A percentile compares a stretch with the other conserved stretches of the same genome.
phyloP scores from a whole-genome alignment of 305 asterid genomes.

The Coffea humblotiana region DNA sequence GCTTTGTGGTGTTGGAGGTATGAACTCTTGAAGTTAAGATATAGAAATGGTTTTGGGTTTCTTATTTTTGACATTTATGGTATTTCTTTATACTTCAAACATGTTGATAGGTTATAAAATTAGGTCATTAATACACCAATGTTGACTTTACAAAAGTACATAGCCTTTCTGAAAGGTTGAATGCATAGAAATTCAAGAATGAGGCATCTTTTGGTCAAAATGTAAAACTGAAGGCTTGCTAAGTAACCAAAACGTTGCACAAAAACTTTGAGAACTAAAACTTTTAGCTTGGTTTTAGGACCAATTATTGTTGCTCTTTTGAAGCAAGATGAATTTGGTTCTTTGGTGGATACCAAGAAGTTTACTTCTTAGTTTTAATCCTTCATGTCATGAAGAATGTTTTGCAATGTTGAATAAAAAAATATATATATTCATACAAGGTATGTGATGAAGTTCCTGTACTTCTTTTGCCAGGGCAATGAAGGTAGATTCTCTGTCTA shows the following conservation, averaged over 20 bases:
- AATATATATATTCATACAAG: background rate
- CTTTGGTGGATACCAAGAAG: background rate
- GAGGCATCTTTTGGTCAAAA: background rate
- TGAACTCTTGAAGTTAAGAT: background rate
- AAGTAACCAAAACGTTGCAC: background rate
- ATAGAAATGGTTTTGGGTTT: background rate
- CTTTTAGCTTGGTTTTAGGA: background rate
- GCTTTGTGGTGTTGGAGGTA: background rate
- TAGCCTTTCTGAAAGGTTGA: background rate
- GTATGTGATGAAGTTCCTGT: background rate
- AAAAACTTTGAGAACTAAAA: background rate
- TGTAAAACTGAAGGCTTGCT: background rate
- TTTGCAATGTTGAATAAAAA: background rate
- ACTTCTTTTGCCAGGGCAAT: conserved; percentile 68
- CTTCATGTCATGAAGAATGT: background rate
- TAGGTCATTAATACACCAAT: background rate
- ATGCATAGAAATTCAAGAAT: background rate
- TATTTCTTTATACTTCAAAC: background rate
- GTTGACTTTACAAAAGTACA: background rate
- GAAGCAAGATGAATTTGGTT: background rate
- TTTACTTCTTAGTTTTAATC: background rate
- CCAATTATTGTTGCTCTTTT: background rate
- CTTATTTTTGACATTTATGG: background rate
- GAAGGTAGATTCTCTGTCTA: conserved; percentile 94
- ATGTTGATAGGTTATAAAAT: background rate